Evolutionary conservation across 805 yeast species (phyloP).

Genomic region (Pichia ethanolica): DNA sequence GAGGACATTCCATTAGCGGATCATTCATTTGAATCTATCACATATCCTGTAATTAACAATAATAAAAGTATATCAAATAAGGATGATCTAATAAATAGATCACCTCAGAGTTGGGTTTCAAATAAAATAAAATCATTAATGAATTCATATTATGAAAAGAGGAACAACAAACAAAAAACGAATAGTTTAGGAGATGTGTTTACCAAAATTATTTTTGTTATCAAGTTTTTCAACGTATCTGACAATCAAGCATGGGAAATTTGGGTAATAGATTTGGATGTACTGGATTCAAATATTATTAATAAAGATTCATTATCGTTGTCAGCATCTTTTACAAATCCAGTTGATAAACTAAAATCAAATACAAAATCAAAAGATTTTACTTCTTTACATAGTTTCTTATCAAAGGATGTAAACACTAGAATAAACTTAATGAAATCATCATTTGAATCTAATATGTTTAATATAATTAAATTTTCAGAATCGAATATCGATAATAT

Average conservation of each 20-base stretch:
- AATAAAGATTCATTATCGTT: not conserved
- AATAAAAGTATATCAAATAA: not conserved
- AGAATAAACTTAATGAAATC: slow-evolving; percentile 23
- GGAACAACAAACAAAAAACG: not conserved
- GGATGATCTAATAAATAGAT: not conserved
- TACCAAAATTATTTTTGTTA: not conserved
- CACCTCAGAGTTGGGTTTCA: not conserved
- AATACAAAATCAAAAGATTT: not conserved
- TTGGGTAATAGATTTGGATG: slow-evolving; percentile 52
- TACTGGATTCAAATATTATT: slow-evolving; percentile 21
- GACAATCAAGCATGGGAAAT: slow-evolving; percentile 46
- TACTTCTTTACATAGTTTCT: not conserved
- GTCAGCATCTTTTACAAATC: not conserved
- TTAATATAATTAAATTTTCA: slow-evolving; percentile 42
- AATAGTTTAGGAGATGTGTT: not conserved
- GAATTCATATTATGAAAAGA: not conserved
- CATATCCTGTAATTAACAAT: not conserved
- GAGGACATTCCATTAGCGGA: not conserved
- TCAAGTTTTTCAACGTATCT: slow-evolving; percentile 16
- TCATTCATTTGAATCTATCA: not conserved
- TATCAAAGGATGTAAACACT: not conserved
- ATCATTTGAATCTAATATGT: slow-evolving; percentile 35
- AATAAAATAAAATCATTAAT: not conserved
- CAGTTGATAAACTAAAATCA: too few species aligned
- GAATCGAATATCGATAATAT: slow-evolving; percentile 58